Base-by-base conservation (phyloP, 345 rosid species). In the Populus pruinosa region DNA sequence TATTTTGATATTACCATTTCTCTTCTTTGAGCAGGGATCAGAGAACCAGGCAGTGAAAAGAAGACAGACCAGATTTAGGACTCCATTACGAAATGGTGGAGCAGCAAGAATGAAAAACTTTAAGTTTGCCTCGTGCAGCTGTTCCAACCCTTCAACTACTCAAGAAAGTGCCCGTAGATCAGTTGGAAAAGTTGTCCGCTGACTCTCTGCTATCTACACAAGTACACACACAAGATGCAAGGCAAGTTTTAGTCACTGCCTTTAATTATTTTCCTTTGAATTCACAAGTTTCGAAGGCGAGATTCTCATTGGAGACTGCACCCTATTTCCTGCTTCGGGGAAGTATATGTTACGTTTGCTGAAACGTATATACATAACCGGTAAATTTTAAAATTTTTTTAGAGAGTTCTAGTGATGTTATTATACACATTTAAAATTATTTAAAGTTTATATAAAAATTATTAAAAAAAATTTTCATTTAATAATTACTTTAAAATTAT, bases 51-150 rank as follows among this genome's bases (percentile, higher is more conserved):
- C 25, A 56, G 59, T 76, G 64, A 78, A 50, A 47, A 78, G 72
- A 49, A 86, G 44, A 71, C 35, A 75, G 64, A 39, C 68, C 75
- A 78, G 82, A 29, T 17, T 83, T 7, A 77, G 67, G 68, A 79
- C 29, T 50, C 78, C 36, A 1, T 3, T 73, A 23, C 73, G 44
- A 18, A 73, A 61, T 17, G 77, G 77, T 41, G 82, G 82, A 56
- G 67, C 77, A 62, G 73, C 66, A 33, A 64, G 79, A 35, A 38
- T 50, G 65, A 80, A 69, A 67, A 75, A 59, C 18, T 4, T 69
- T 17, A 38, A 73, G 2, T 4, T 13, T 20, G 20, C 8, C 50
- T 25, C 59, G 4, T 2, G 27, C 12, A 74, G 31, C 13, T 2
- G 44, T n/a, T 21, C 47, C 2, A 20, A 31, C 2, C 21, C 70